A percentile compares a stretch with the other conserved stretches of the same genome.
phyloP scores from a whole-genome alignment of 2,329 filamentous ascomycete genomes.

The Calonectria leucothoes region DNA sequence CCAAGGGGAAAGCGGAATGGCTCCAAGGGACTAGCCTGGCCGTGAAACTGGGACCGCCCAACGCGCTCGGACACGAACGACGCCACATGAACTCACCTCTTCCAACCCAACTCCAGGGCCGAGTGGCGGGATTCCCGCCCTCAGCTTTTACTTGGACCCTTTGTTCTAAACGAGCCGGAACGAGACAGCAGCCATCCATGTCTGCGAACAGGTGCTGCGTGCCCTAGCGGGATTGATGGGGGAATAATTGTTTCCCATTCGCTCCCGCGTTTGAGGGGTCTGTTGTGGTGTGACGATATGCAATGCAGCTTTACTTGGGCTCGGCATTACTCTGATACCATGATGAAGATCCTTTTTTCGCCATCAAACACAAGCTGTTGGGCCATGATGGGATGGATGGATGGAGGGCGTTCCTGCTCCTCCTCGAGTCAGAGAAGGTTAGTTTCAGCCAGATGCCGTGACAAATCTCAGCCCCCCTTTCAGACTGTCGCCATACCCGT shows the following conservation, averaged over 20 bases:
- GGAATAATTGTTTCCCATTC: background rate
- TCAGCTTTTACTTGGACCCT: background rate
- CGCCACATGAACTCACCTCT: background rate
- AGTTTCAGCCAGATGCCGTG: background rate
- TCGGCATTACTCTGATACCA: background rate
- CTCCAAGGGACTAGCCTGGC: background rate
- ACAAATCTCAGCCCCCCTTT: background rate
- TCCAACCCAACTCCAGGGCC: background rate
- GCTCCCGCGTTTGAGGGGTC: background rate
- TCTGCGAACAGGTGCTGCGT: background rate
- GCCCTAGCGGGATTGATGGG: background rate
- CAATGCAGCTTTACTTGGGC: background rate
- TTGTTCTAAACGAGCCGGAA: background rate
- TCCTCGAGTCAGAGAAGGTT: background rate
- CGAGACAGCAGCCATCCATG: background rate
- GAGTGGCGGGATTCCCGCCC: background rate
- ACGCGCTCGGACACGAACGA: conserved; percentile 1
- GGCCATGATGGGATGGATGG: background rate
- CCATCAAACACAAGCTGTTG: background rate
- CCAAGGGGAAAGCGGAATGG: background rate
- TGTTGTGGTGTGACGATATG: background rate
- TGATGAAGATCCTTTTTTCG: background rate
- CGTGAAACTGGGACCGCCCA: background rate
- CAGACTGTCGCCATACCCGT: background rate
- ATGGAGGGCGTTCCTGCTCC: background rate